These are phyloP conservation scores for Orychophragmus violaceus DNA, from an alignment of 345 rosid species.

Conservation along the genomic window DNA sequence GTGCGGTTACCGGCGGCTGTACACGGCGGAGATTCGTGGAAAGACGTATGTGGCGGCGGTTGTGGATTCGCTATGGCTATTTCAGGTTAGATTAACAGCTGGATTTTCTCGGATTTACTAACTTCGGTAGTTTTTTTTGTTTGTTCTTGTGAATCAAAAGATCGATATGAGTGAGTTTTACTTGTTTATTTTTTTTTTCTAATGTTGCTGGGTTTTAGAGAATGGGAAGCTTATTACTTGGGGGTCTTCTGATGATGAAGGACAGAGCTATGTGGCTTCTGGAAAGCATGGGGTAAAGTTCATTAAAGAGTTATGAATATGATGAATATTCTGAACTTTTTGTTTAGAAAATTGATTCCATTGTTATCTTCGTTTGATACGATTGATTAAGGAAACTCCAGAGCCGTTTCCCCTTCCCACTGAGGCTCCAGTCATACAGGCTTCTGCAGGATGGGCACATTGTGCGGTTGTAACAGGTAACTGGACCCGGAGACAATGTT, in stretches of 20 bases:
- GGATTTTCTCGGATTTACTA: background rate
- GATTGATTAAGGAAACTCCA: conserved; percentile 58
- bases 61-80: conserved; percentile 86
- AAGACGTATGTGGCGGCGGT: conserved; percentile 72
- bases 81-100: conserved; percentile 70
- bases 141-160: too few species aligned
- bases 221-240: conserved; percentile 74
- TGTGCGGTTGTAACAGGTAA: conserved; percentile 71
- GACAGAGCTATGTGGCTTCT: conserved; percentile 59
- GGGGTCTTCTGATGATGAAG: conserved; percentile 76
- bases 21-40: conserved; percentile 49
- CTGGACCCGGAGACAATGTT: too few species aligned
- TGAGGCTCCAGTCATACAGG: conserved; percentile 50
- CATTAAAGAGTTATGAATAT: background rate
- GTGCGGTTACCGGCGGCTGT: conserved; percentile 30
- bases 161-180: too few species aligned
- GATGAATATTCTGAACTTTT: conserved; percentile 15
- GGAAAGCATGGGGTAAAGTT: conserved; percentile 82
- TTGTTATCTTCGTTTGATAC: conserved; percentile 4
- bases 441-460: conserved; percentile 87
- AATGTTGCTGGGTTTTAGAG: conserved; percentile 30
- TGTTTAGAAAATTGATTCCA: conserved; percentile 20
- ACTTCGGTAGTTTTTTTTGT: background rate
- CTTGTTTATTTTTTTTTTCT: background rate
- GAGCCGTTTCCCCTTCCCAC: conserved; percentile 64